Evolutionary conservation across 768 basidiomycete genomes (phyloP), one percentile per base, ranked within the genome.

Genomic region (Lentinula sp.): DNA sequence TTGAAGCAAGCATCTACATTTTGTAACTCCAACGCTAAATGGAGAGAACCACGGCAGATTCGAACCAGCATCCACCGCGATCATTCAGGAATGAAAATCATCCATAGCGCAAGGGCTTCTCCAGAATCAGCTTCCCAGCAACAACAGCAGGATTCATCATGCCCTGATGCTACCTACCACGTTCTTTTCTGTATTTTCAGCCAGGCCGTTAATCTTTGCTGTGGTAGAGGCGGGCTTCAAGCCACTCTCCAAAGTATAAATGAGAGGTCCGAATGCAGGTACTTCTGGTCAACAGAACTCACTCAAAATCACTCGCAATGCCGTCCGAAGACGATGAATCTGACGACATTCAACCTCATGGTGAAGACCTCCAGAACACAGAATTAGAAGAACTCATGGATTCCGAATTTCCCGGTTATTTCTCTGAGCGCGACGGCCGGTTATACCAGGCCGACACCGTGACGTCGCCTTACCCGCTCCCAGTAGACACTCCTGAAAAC

Each of bases 401-500:
- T 42, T 75, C 81, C 20, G 87, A 90, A 2, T 85, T 88, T 65
- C 83, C 85, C 0, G 56, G 46, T 12, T 85, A 84, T 73, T 91
- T 91, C 65, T 65, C 66, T 36, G 85, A 90, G 64, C 74, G 76
- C 6, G 75, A 78, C 65, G 83, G 79, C 36, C 79, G 87, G 41
- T 83, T 90, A 70, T 91, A 85, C 73, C 85, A 85, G 76, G 86
- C 86, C 66, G 81, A 84, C 75, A 73, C 75, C 72, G 73, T 66
- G 64, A 79, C 82, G 49, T 56, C 55, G 28, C 85, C 85, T 53
- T 93, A 92, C 69, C 85, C 85, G 12, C 74, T 93, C 52, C 91
- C 91, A 48, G 85, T 85, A 4, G 90, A 93, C 70, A 78, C 80
- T 16, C 76, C 76, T 5, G 91, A 93, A 71, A 86, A 87, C 69